Percentiles rank a stretch among this genome's conserved stretches.
Conservation (phyloP, 2,329 filamentous ascomycete species). For the Exutisphaerella laricina region DNA sequence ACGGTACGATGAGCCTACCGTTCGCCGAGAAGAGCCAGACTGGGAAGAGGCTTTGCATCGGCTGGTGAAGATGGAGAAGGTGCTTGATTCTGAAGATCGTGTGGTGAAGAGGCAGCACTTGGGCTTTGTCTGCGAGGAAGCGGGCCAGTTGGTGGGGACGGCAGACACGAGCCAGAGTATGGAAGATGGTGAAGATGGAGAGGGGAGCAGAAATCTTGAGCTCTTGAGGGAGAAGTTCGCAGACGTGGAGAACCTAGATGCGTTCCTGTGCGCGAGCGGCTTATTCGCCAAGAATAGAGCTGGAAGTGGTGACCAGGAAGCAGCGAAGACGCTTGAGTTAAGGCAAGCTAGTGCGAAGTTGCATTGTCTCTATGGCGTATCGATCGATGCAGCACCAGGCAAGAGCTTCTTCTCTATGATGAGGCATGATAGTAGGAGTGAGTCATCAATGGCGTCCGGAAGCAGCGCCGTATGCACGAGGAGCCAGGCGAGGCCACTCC, state of each 20-base stretch:
- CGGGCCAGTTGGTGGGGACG: slow-evolving; percentile 24
- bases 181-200: slow-evolving; percentile 21
- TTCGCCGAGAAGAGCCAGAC: slow-evolving; percentile 22
- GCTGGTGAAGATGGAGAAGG: slow-evolving; percentile 38
- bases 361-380: slow-evolving; percentile 61
- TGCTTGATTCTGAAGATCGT: slow-evolving; percentile 39
- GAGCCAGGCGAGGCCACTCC: slow-evolving; percentile 6
- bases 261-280: slow-evolving; percentile 59
- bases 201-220: slow-evolving; percentile 43
- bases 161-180: slow-evolving; percentile 36
- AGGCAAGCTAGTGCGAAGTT: slow-evolving; percentile 65
- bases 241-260: slow-evolving; percentile 49
- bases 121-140: slow-evolving; percentile 23
- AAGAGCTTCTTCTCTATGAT: slow-evolving; percentile 25
- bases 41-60: slow-evolving; percentile 37
- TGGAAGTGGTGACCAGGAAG: slow-evolving; percentile 39
- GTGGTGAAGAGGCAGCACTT: slow-evolving; percentile 39
- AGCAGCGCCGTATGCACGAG: slow-evolving; percentile 24
- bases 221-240: slow-evolving; percentile 38
- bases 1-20: slow-evolving; percentile 28
- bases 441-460: background rate
- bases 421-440: slow-evolving; percentile 15
- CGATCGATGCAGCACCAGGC: slow-evolving; percentile 38
- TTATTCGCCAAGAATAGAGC: slow-evolving; percentile 59
- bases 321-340: slow-evolving; percentile 38